phyloP scores from a whole-genome alignment of 148 eudicot species.

The Arbutus unedo region DNA sequence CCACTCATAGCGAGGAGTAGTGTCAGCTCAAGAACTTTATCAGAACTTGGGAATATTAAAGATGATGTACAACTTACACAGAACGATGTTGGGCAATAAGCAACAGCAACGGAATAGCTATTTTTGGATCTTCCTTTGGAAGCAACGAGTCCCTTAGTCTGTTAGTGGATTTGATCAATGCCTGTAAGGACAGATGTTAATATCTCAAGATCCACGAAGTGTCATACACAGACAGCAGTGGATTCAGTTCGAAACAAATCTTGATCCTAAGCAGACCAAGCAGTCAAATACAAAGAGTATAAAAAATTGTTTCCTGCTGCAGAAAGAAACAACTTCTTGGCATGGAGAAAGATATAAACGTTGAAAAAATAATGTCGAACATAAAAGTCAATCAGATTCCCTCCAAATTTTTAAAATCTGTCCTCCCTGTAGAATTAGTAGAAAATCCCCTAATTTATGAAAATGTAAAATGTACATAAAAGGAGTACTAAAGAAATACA shows the following conservation, averaged over 20 bases:
- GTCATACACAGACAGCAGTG: not conserved
- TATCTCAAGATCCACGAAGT: not conserved
- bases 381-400: not conserved
- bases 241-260: not conserved
- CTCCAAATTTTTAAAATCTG: not conserved
- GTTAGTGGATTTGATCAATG: conserved; percentile 86
- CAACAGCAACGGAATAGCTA: conserved; percentile 85
- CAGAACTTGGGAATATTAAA: not conserved
- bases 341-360: not conserved
- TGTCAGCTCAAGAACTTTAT: not conserved
- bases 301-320: not conserved
- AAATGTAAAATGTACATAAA: not conserved
- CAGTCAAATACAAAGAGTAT: not conserved
- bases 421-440: not conserved
- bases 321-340: not conserved
- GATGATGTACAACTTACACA: conserved; percentile 48
- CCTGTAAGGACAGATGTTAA: conserved; percentile 41
- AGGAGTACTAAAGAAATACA: not conserved
- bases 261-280: not conserved
- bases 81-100: conserved; percentile 98
- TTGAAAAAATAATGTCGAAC: not conserved
- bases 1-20: not conserved
- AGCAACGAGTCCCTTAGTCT: conserved; percentile 87
- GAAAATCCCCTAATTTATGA: not conserved
- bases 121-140: conserved; percentile 88